Conservation (phyloP, 805 yeast species). For the Candida taoyuanica region DNA sequence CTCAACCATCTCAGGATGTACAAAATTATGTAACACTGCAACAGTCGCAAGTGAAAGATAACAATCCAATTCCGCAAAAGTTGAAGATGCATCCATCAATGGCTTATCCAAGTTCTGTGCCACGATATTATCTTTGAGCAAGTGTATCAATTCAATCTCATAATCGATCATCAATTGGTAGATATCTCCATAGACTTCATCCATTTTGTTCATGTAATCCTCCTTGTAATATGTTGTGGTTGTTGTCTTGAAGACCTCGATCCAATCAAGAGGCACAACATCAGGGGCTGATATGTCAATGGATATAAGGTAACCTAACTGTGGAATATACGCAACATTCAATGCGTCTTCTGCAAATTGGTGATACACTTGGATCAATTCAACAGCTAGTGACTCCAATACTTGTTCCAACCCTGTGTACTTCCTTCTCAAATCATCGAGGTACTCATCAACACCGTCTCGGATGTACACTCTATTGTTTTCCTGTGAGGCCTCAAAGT, state of each 20-base stretch:
- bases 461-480: conserved; percentile 26
- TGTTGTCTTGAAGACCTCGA: conserved; percentile 34
- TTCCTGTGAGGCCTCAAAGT: conserved; percentile 33
- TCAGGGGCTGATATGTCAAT: conserved; percentile 13
- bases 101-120: conserved; percentile 1
- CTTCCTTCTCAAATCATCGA: conserved; percentile 22
- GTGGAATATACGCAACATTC: conserved; percentile 41
- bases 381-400: conserved; percentile 25
- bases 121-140: conserved; percentile 27
- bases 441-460: conserved; percentile 27
- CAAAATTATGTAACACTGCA: conserved; percentile 26
- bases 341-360: conserved; percentile 15
- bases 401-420: conserved; percentile 28
- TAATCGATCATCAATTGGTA: conserved; percentile 36
- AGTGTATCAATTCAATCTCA: conserved; percentile 37
- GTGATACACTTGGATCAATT: conserved; percentile 7
- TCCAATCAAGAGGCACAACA: conserved; percentile 26
- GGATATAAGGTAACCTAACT: conserved; percentile 38
- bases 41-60: conserved; percentile 32
- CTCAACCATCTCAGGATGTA: conserved; percentile 31
- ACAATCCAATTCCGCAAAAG: conserved; percentile 36
- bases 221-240: conserved; percentile 36
- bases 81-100: conserved; percentile 20
- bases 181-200: conserved; percentile 38
- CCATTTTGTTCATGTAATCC: conserved; percentile 28